These are phyloP conservation scores for Nosema granulosis DNA, from an alignment of 371 early-diverging fungal genomes.

Conservation along the genomic window DNA sequence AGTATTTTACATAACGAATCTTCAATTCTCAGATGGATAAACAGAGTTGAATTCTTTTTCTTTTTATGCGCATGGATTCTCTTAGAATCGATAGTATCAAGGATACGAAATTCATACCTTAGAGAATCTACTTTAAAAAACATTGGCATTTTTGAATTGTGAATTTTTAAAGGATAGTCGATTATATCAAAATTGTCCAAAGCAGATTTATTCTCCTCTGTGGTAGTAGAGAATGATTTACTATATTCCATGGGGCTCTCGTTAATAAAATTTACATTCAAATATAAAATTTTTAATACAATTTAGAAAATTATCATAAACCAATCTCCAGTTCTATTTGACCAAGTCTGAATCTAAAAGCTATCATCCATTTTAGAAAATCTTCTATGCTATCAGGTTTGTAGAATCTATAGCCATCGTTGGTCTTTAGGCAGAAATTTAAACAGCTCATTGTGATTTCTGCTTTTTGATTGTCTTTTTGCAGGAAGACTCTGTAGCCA, in stretches of 20 bases:
- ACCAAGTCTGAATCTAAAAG: constrained; percentile 41
- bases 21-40: neutral
- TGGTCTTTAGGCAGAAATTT: constrained; percentile 31
- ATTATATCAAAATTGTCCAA: constrained; percentile 17
- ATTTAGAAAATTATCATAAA: neutral
- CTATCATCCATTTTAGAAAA: constrained; percentile 46
- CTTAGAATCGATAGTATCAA: constrained; percentile 13
- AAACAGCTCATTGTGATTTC: constrained; percentile 25
- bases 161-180: constrained; percentile 1
- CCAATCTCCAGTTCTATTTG: constrained; percentile 30
- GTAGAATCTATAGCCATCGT: constrained; percentile 34
- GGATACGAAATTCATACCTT: constrained; percentile 1
- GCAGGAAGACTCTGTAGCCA: constrained; percentile 24
- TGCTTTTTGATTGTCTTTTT: constrained; percentile 17
- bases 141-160: neutral
- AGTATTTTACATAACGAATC: neutral
- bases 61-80: neutral
- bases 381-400: constrained; percentile 15
- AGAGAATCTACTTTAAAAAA: neutral
- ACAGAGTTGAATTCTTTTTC: neutral
- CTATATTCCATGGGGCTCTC: too few species aligned
- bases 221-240: too few species aligned
- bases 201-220: too few species aligned
- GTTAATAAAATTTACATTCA: too few species aligned
- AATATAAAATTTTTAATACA: too few species aligned